Percentiles rank a stretch among this genome's conserved stretches.
Evolutionary conservation across 2,329 filamentous ascomycete species (phyloP).

Genomic region (Tricladium varicosporioides): DNA sequence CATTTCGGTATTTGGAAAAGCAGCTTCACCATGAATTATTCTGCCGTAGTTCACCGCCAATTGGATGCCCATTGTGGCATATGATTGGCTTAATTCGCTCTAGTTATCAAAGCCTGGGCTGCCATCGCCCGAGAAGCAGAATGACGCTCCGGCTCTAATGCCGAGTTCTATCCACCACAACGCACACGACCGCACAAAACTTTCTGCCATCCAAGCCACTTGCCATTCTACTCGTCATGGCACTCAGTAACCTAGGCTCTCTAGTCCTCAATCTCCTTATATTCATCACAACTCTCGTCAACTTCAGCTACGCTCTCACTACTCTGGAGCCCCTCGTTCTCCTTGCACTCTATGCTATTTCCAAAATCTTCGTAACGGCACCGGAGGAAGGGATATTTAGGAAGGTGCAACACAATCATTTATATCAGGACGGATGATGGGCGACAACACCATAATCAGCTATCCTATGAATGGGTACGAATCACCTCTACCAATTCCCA

Average conservation of each 20-base stretch:
- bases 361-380: slow-evolving; percentile 46
- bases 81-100: too few relatives aligned
- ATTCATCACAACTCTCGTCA: slow-evolving; percentile 52
- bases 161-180: background rate
- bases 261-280: slow-evolving; percentile 50
- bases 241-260: slow-evolving; percentile 51
- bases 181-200: background rate
- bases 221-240: slow-evolving; percentile 38
- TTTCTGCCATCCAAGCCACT: background rate
- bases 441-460: slow-evolving; percentile 22
- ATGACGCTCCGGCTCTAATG: background rate
- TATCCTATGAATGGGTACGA: slow-evolving; percentile 35
- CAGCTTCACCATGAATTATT: too few relatives aligned
- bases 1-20: too few relatives aligned
- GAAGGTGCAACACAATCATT: slow-evolving; percentile 30
- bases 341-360: slow-evolving; percentile 47
- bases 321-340: slow-evolving; percentile 48
- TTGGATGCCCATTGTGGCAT: too few relatives aligned
- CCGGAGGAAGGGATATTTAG: slow-evolving; percentile 45
- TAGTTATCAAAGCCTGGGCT: too few relatives aligned
- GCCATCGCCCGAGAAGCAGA: too few relatives aligned
- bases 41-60: background rate
- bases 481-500: slow-evolving; percentile 30
- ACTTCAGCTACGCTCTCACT: slow-evolving; percentile 50
- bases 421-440: slow-evolving; percentile 29